A percentile compares a stretch with the other conserved stretches of the same genome.
Evolutionary conservation across 345 rosid species (phyloP).

Genomic region (Eucalyptus pauciflora): DNA sequence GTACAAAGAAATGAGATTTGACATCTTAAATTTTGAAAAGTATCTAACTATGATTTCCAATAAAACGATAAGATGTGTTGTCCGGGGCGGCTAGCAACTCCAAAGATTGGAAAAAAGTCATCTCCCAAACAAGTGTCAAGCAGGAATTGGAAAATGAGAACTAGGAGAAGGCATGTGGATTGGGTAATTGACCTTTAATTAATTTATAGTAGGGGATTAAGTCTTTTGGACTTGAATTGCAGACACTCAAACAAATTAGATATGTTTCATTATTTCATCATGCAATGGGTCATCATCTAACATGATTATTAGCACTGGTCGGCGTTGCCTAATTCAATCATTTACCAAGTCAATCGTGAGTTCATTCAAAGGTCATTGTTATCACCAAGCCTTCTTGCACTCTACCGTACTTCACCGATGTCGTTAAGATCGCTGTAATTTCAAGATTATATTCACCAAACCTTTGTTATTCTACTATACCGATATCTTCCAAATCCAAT

Average conservation of each 20-base stretch:
- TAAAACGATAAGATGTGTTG: background rate
- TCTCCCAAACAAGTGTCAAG: background rate
- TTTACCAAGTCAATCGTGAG: background rate
- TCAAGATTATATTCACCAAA: background rate
- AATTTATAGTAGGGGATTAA: background rate
- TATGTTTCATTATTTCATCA: background rate
- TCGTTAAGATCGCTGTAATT: background rate
- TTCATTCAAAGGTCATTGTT: background rate
- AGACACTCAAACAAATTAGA: background rate
- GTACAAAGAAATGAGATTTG: background rate
- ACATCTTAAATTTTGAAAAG: background rate
- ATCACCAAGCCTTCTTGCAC: background rate
- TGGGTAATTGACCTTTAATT: background rate
- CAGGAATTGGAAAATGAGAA: background rate
- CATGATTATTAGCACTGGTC: background rate
- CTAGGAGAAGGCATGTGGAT: background rate
- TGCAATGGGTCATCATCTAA: background rate
- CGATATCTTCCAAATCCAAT: accelerated
- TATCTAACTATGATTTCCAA: background rate
- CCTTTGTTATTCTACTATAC: background rate
- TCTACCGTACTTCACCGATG: background rate
- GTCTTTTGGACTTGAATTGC: background rate
- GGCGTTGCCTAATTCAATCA: background rate
- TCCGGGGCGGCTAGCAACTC: background rate
- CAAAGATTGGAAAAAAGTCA: background rate